Conservation (phyloP, 2,329 filamentous ascomycete species). For the Claviceps sp. region DNA sequence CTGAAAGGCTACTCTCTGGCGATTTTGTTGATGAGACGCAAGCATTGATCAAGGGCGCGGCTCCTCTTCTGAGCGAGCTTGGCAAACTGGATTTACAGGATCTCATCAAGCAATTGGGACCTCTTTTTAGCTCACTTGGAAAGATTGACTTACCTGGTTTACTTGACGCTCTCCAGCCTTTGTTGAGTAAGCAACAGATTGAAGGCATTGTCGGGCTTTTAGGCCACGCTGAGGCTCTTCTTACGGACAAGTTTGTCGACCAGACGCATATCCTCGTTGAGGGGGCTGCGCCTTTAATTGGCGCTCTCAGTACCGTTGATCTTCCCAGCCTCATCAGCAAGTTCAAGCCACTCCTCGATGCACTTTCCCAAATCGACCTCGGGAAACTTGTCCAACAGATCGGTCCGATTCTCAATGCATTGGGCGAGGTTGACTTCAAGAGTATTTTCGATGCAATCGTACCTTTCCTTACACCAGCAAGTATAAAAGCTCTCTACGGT, state of each 20-base stretch:
- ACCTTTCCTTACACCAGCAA: slow-evolving; percentile 21
- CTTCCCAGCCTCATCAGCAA: slow-evolving; percentile 18
- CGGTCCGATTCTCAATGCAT: slow-evolving; percentile 15
- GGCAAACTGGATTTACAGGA: slow-evolving; percentile 16
- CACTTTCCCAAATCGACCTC: slow-evolving; percentile 17
- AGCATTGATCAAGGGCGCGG: slow-evolving; percentile 15
- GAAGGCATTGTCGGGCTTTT: slow-evolving; percentile 21
- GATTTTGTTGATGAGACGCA: slow-evolving; percentile 18
- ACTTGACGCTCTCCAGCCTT: slow-evolving; percentile 18
- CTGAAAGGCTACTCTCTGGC: slow-evolving; percentile 14
- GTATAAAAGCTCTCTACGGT: slow-evolving; percentile 21
- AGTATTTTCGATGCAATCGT: slow-evolving; percentile 19
- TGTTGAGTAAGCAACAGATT: slow-evolving; percentile 20
- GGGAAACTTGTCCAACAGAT: slow-evolving; percentile 14
- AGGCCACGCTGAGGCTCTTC: slow-evolving; percentile 21
- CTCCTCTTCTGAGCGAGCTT: slow-evolving; percentile 11
- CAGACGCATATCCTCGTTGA: slow-evolving; percentile 19
- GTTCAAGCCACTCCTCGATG: slow-evolving; percentile 18
- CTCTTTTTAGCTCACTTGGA: slow-evolving; percentile 17
- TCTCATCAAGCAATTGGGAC: slow-evolving; percentile 16
- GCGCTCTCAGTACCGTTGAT: slow-evolving; percentile 21
- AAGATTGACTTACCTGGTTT: slow-evolving; percentile 21
- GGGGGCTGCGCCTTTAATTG: slow-evolving; percentile 23
- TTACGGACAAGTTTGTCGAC: slow-evolving; percentile 17
- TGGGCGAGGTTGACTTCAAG: slow-evolving; percentile 20